Base-by-base conservation (phyloP, 129 eudicot genomes). In the Helichrysum umbraculigerum region DNA sequence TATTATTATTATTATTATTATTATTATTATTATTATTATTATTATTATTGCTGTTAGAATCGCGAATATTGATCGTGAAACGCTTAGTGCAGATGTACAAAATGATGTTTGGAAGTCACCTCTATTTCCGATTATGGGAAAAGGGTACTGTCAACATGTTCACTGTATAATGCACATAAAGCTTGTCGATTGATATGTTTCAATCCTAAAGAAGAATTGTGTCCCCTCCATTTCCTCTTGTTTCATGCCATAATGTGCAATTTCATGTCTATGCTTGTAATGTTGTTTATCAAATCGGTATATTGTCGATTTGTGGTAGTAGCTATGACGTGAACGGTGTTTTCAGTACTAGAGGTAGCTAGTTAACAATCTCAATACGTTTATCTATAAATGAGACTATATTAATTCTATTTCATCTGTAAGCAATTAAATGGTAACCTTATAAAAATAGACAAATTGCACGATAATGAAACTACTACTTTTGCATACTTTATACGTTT, bases 211-310 rank as follows among this genome's bases (percentile, higher is more conserved):
- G 12, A 37, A 35, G 68, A 73, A 61, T 25, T 74, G 12, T 74
- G 78, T 61, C 78, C 61, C 71, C 78, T 61, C 78, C 78, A 62
- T 28, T 42, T 41, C 29, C 61, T 5, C 4, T 74, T 62, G 68
- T 62, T 62, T 21, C 68, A 39, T 12, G 68, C 5, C 56, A 73
- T 60, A 37, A 33, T 22, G 22, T 73, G 32, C 54, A 73, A 41
- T 56, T 59, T 41, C 60, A 60, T 41, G 16, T 58, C 32, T 58
- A 21, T 58, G 16, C 32, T 58, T 15, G 32, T 58, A 58, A 21
- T 58, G 32, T 57, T 20, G 63, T 22, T 12, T 57, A 20, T 57
- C 30, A 57, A 20, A 57, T 57, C 19, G 62, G 62, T 57, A 19
- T 0, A 7, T 57, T 57, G 20, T 57, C 62, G 32, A 63, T 64